phyloP scores from a whole-genome alignment of 83 land plant species.

The Thuja plicata region DNA sequence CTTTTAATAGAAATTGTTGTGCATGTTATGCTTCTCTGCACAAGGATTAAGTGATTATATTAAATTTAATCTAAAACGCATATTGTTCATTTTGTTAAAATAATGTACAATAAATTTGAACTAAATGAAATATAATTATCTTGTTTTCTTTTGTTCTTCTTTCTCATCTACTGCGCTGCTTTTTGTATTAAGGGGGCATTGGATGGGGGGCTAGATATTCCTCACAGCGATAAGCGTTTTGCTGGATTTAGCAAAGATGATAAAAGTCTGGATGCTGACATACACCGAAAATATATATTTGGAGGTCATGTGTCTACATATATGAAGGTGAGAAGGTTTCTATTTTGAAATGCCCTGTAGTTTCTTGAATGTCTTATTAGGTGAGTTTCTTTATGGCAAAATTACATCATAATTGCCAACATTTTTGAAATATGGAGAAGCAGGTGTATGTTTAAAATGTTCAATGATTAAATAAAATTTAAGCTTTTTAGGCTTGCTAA shows the following conservation, averaged over 20 bases:
- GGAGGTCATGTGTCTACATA: constrained; percentile 87
- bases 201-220: constrained; percentile 94
- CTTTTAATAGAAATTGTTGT: too few relatives aligned
- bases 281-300: constrained; percentile 83
- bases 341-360: too few relatives aligned
- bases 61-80: too few relatives aligned
- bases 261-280: constrained; percentile 86
- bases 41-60: too few relatives aligned
- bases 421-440: neutral
- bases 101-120: too few relatives aligned
- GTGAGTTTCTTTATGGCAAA: too few relatives aligned
- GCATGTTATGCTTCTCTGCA: neutral
- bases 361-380: too few relatives aligned
- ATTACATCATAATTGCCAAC: neutral
- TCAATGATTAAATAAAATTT: too few relatives aligned
- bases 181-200: constrained; percentile 69
- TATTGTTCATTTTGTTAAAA: too few relatives aligned
- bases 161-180: neutral
- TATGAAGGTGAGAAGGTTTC: constrained; percentile 58
- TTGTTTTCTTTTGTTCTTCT: neutral
- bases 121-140: neutral
- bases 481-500: neutral
- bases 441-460: too few relatives aligned
- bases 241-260: constrained; percentile 79
- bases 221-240: constrained; percentile 94